Evolutionary conservation across 202 grass and related monocot genomes (phyloP).

Genomic region (Brachypodium distachyon): DNA sequence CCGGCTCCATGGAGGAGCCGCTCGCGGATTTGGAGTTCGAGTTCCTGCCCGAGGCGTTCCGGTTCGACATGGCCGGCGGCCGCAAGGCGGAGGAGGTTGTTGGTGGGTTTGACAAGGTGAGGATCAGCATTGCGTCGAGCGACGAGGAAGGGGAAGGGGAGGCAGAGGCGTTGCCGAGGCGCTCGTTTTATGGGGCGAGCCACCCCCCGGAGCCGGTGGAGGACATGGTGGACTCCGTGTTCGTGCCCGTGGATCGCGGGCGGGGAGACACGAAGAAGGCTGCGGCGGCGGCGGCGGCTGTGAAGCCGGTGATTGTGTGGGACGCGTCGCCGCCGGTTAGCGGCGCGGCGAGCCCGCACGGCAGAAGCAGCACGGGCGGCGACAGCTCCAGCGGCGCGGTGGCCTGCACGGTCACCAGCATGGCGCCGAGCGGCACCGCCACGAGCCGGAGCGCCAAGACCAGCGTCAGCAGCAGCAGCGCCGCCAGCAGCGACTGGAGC

Average conservation of each 20-base stretch:
- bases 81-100: conserved; percentile 8
- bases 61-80: conserved; percentile 29
- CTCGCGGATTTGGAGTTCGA: conserved; percentile 28
- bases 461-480: conserved; percentile 78
- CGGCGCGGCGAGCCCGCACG: conserved; percentile 79
- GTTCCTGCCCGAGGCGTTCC: conserved; percentile 15
- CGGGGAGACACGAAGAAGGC: conserved; percentile 11
- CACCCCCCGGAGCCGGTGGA: conserved; percentile 94
- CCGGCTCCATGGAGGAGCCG: background rate
- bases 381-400: conserved; percentile 58
- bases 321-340: conserved; percentile 70
- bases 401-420: conserved; percentile 44
- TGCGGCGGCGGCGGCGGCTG: background rate
- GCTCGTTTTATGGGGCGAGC: conserved; percentile 78
- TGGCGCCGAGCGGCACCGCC: conserved; percentile 43
- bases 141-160: conserved; percentile 16
- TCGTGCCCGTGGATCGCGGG: conserved; percentile 44
- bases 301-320: conserved; percentile 53
- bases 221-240: conserved; percentile 65
- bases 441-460: conserved; percentile 76
- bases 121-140: conserved; percentile 47
- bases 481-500: conserved; percentile 72
- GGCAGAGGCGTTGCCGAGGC: conserved; percentile 19
- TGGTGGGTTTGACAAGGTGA: conserved; percentile 34
- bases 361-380: conserved; percentile 80